These are phyloP conservation scores for Neohortaea acidophila DNA, from an alignment of 495 filamentous ascomycete species.

Conservation along the genomic window DNA sequence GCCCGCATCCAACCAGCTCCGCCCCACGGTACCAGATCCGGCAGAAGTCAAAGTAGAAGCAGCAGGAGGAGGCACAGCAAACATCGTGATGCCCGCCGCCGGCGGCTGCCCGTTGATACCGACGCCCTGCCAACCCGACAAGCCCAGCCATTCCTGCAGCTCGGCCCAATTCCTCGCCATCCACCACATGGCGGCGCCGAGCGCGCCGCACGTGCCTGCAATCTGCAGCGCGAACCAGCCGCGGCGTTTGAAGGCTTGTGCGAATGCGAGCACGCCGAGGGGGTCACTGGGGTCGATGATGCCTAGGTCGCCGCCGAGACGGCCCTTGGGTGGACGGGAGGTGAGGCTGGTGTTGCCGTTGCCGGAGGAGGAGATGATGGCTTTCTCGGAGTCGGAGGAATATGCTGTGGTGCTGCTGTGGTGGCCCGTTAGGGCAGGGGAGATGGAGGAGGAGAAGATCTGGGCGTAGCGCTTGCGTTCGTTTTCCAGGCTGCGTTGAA, in stretches of 20 bases:
- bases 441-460: constrained; percentile 23
- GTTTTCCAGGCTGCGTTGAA: constrained; percentile 67
- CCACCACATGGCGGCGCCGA: constrained; percentile 53
- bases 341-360: constrained; percentile 14
- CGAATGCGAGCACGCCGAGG: constrained; percentile 55
- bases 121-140: not conserved
- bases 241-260: constrained; percentile 48
- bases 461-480: constrained; percentile 65
- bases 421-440: constrained; percentile 28
- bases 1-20: too few relatives aligned
- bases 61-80: too few relatives aligned
- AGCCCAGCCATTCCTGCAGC: constrained; percentile 12
- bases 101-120: too few relatives aligned
- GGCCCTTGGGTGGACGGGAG: constrained; percentile 13
- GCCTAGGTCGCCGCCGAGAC: constrained; percentile 19
- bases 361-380: constrained; percentile 23
- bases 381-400: constrained; percentile 57
- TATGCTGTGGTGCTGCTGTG: constrained; percentile 59
- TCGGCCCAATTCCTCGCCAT: constrained; percentile 19
- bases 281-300: constrained; percentile 49
- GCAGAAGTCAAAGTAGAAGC: too few relatives aligned
- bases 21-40: too few relatives aligned
- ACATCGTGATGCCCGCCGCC: too few relatives aligned
- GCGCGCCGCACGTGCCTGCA: constrained; percentile 55
- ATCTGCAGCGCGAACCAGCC: constrained; percentile 63